Evolutionary conservation across 1,284 basidiomycete species (phyloP).

Genomic region (Lentinula novae-zelandiae): DNA sequence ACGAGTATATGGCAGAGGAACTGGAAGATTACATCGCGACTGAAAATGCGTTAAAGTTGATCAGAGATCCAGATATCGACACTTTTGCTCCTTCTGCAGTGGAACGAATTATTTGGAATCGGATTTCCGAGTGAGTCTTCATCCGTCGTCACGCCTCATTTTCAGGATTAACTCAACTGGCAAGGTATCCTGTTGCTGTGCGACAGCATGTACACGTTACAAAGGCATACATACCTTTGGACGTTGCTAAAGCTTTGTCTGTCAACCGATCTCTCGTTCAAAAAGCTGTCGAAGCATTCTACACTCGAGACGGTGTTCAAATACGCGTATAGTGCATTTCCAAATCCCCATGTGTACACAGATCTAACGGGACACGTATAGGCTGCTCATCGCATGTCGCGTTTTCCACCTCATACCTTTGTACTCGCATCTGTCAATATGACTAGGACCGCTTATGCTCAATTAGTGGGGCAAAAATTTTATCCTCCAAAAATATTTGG

Average conservation of each 20-base stretch:
- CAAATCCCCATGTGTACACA: neutral
- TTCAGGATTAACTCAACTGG: slow-evolving; percentile 15
- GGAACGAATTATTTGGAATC: slow-evolving; percentile 61
- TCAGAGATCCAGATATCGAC: slow-evolving; percentile 47
- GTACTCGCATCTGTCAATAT: slow-evolving; percentile 63
- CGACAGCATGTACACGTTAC: slow-evolving; percentile 76
- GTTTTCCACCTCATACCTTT: slow-evolving; percentile 75
- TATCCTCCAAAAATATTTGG: slow-evolving; percentile 90
- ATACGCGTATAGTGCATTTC: slow-evolving; percentile 61
- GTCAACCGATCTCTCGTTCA: slow-evolving; percentile 73
- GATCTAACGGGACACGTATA: slow-evolving; percentile 25
- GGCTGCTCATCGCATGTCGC: slow-evolving; percentile 83
- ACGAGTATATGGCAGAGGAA: slow-evolving; percentile 36
- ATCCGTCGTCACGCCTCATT: slow-evolving; percentile 8
- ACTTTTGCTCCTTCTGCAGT: slow-evolving; percentile 61
- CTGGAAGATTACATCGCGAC: slow-evolving; percentile 52
- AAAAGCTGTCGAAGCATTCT: slow-evolving; percentile 86
- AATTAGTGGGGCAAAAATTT: slow-evolving; percentile 87
- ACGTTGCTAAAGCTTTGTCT: slow-evolving; percentile 72
- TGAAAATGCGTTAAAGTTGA: slow-evolving; percentile 63
- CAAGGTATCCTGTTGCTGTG: slow-evolving; percentile 69
- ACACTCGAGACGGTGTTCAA: slow-evolving; percentile 87
- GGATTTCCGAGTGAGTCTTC: slow-evolving; percentile 58
- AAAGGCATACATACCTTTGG: slow-evolving; percentile 76
- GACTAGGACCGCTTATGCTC: slow-evolving; percentile 91